phyloP scores from a whole-genome alignment of 176 grass and related monocot species.

The Hordeum vulgare region DNA sequence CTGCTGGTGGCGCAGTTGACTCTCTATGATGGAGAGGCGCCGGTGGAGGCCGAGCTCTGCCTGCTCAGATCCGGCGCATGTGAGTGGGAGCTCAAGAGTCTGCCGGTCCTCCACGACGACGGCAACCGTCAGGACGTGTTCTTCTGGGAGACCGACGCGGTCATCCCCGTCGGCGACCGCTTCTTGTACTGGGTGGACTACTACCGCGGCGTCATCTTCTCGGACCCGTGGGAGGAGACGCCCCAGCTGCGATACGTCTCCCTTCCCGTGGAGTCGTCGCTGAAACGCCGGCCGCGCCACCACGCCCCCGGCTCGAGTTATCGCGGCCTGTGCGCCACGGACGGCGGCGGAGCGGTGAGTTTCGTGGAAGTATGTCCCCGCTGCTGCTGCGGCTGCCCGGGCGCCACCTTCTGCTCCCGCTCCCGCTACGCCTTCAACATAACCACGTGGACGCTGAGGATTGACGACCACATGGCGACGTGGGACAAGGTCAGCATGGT shows the following conservation, averaged over 20 bases:
- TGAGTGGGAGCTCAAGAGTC: not conserved
- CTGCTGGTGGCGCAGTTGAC: not conserved
- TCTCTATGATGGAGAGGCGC: not conserved
- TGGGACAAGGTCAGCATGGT: not conserved
- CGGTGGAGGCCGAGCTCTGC: not conserved
- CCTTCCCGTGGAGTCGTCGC: not conserved
- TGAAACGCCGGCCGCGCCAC: too few relatives aligned
- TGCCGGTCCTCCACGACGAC: not conserved
- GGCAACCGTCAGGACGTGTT: not conserved
- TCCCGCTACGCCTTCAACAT: not conserved
- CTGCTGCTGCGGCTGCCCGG: not conserved
- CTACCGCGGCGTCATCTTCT: not conserved
- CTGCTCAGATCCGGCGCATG: not conserved
- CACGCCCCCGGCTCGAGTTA: too few relatives aligned
- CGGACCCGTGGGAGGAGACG: not conserved
- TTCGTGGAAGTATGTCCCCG: not conserved
- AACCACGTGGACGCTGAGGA: not conserved
- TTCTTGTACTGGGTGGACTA: not conserved
- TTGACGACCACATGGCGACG: not conserved
- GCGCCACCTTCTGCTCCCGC: not conserved
- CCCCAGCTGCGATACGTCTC: not conserved
- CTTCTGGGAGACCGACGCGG: not conserved
- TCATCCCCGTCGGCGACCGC: not conserved
- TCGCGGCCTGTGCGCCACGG: too few relatives aligned
- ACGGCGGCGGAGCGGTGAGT: too few relatives aligned